Evolutionary conservation across 192 early-diverging fungal species (phyloP).

Genomic region (Backusella morwellensis): DNA sequence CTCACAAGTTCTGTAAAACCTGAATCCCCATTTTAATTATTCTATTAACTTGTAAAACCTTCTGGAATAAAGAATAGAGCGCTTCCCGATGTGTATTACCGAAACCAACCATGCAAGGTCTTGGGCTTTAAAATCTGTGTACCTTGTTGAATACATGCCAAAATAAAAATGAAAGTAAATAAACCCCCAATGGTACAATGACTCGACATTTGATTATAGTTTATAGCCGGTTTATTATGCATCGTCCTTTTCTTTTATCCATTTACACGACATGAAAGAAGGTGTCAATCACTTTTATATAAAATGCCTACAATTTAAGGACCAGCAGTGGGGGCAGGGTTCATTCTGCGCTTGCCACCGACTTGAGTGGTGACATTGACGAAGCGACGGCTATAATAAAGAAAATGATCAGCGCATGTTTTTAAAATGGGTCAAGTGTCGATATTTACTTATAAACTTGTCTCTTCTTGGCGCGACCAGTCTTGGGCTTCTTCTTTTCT

Average conservation of each 20-base stretch:
- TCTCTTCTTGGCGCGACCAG: slow-evolving; percentile 96
- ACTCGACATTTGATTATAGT: background rate
- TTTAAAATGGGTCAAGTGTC: background rate
- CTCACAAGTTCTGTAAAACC: too few relatives aligned
- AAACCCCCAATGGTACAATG: background rate
- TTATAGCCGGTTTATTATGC: background rate
- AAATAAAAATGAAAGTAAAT: background rate
- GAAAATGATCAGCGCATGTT: background rate
- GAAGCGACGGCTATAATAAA: slow-evolving; percentile 75
- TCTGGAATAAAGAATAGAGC: too few relatives aligned
- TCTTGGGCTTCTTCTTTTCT: slow-evolving; percentile 94
- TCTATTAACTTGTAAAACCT: too few relatives aligned
- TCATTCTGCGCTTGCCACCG: slow-evolving; percentile 87
- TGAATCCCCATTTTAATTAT: too few relatives aligned
- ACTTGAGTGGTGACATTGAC: slow-evolving; percentile 87
- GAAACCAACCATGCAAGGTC: too few relatives aligned
- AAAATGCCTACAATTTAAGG: slow-evolving; percentile 27
- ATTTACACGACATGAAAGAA: background rate
- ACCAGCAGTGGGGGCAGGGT: slow-evolving; percentile 50
- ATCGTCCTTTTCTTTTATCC: background rate
- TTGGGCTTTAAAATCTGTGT: too few relatives aligned
- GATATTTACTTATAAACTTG: slow-evolving; percentile 72
- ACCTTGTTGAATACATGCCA: too few relatives aligned
- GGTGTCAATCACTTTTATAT: background rate
- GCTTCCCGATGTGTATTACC: too few relatives aligned